Evolutionary conservation across 495 filamentous ascomycete genomes (phyloP), one percentile per base, ranked within the genome.

Genomic region (Penicillium robsamsonii): DNA sequence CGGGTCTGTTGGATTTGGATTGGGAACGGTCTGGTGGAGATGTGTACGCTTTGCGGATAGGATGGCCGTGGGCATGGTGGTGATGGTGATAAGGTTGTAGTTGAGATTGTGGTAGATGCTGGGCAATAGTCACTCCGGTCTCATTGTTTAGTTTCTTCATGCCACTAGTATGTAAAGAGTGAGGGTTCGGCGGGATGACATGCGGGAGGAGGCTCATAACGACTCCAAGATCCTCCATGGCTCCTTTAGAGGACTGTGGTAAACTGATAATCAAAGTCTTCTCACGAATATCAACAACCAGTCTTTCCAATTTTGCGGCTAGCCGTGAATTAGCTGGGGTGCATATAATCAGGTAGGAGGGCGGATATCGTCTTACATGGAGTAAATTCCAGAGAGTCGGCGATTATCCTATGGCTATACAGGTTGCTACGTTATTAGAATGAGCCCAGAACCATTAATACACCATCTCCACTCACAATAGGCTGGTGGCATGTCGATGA

Each of bases 271-370:
- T 91, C 48, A 98, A 72, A 7, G 91, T 86, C 57, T 85, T 86
- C 57, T 92, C 85, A 31, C 94, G 81, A 12, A 95, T 86, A 10
- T 95, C 94, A 46, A 94, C 95, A 49, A 96, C 89, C 12, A 93
- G 92, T 52, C 94, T 83, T 51, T 95, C 88, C 94, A 97, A 97
- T 75, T 96, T 85, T 13, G 93, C 93, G 74, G 97, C 91, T 96
- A 58, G 41, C 17, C 11, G 42, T 33, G 59, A 51, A 44, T 64
- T 46, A 64, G 63, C 53, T 51, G 50, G 41, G 63, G 18, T 50
- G 15, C 51, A 55, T 59, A 53, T 33, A 59, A 50, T 56, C 65
- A 25, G 54, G 17, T 22, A 18, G 18, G 35, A 27, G 41, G 55
- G 5, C 37, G 61, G 50, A 64, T 58, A 46, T 53, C 47, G 57